phyloP scores from a whole-genome alignment of 1,284 basidiomycete species.

The Cryptococcus deneoformans region DNA sequence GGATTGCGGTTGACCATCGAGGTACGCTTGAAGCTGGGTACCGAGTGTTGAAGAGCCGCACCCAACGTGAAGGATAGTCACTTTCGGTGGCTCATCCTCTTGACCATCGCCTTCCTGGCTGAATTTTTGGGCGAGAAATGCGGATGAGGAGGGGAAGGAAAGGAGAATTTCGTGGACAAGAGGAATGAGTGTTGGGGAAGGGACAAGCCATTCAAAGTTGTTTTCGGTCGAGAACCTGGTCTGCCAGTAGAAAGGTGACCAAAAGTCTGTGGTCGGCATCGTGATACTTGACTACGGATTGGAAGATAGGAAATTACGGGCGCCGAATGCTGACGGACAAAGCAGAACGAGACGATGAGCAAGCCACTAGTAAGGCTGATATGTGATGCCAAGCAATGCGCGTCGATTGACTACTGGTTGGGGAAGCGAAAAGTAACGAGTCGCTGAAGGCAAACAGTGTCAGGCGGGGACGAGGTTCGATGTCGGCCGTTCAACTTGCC shows the following conservation, averaged over 20 bases:
- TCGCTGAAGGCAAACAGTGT: too few species aligned
- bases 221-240: slow-evolving; percentile 28
- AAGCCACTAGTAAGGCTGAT: not conserved
- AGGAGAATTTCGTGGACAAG: slow-evolving; percentile 14
- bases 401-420: too few species aligned
- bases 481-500: too few species aligned
- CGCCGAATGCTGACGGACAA: too few species aligned
- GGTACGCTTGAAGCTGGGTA: slow-evolving; percentile 5
- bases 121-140: too few species aligned
- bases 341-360: too few species aligned
- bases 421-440: too few species aligned
- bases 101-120: not conserved
- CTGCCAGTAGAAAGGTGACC: slow-evolving; percentile 38
- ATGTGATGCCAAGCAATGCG: not conserved
- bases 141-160: not conserved
- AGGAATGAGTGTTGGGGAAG: slow-evolving; percentile 21
- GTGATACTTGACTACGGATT: not conserved
- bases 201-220: slow-evolving; percentile 41
- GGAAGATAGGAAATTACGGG: not conserved
- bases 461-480: too few species aligned
- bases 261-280: slow-evolving; percentile 30
- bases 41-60: slow-evolving; percentile 39
- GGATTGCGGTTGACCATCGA: not conserved
- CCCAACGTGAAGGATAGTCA: slow-evolving; percentile 39
- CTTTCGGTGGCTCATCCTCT: not conserved